Evolutionary conservation across 2,329 filamentous ascomycete species (phyloP).

Genomic region (Plenodomus lindquistii): DNA sequence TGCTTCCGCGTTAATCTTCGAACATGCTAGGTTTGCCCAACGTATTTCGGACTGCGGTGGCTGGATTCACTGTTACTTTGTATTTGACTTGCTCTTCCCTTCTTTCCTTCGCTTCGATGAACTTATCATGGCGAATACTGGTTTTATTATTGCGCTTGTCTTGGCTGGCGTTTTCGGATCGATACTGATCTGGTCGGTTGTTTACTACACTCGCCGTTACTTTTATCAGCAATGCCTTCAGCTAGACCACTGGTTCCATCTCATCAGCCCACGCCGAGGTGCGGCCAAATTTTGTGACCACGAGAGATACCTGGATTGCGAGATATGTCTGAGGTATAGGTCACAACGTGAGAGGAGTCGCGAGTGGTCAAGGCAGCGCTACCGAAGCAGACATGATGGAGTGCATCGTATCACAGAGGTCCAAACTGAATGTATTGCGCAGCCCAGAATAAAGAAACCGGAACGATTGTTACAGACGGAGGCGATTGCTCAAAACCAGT

Average conservation of each 20-base stretch:
- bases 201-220: slow-evolving; percentile 22
- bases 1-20: slow-evolving; percentile 1
- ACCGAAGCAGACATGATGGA: background rate
- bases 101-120: background rate
- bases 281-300: slow-evolving; percentile 1
- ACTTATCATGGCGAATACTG: slow-evolving; percentile 15
- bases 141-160: slow-evolving; percentile 21
- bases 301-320: background rate
- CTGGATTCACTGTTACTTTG: background rate
- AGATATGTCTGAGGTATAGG: background rate
- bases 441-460: background rate
- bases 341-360: slow-evolving; percentile 4
- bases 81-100: background rate
- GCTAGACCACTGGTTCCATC: slow-evolving; percentile 22
- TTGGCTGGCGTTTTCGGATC: slow-evolving; percentile 27
- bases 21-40: slow-evolving; percentile 6
- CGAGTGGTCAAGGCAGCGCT: slow-evolving; percentile 1
- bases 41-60: background rate
- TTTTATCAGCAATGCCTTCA: slow-evolving; percentile 19
- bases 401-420: background rate
- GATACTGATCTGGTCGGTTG: slow-evolving; percentile 16
- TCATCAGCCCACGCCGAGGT: background rate
- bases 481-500: slow-evolving; percentile 1
- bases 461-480: slow-evolving; percentile 3
- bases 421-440: background rate